Evolutionary conservation across 2,329 filamentous ascomycete genomes (phyloP).

Genomic region (Calonectria pteridis): DNA sequence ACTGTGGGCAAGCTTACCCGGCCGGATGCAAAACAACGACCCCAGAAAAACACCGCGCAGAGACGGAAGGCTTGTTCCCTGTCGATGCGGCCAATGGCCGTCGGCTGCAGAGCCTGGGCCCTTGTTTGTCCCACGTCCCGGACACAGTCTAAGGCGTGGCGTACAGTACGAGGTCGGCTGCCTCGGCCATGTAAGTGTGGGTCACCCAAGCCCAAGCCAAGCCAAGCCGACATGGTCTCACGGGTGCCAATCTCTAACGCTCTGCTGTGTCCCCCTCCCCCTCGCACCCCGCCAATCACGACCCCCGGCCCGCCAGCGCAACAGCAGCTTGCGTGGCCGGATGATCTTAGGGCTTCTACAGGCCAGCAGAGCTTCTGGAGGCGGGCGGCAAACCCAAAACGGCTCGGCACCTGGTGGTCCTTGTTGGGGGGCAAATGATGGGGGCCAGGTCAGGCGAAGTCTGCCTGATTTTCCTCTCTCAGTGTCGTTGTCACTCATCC

Average conservation of each 20-base stretch:
- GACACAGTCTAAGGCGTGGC: conserved; percentile 8
- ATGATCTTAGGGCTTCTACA: background rate
- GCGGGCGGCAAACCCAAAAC: background rate
- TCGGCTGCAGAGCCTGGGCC: conserved; percentile 22
- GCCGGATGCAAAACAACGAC: conserved; percentile 27
- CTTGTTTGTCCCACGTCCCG: conserved; percentile 28
- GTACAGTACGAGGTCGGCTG: conserved; percentile 19
- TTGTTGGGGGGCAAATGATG: conserved; percentile 14
- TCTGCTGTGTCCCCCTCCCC: conserved; percentile 7
- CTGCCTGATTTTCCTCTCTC: conserved; percentile 37
- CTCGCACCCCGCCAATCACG: background rate
- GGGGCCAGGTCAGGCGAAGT: conserved; percentile 30
- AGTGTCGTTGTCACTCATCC: conserved; percentile 40
- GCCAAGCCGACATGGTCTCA: conserved; percentile 29
- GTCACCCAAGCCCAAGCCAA: conserved; percentile 17
- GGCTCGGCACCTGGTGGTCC: background rate
- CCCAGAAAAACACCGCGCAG: conserved; percentile 6
- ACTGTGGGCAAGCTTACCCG: conserved; percentile 22
- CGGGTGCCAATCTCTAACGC: conserved; percentile 41
- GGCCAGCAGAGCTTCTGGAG: conserved; percentile 7
- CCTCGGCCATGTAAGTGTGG: conserved; percentile 36
- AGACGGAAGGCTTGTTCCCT: conserved; percentile 34
- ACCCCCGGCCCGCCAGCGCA: conserved; percentile 11
- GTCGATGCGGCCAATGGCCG: conserved; percentile 31
- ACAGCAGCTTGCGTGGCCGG: background rate